These are phyloP conservation scores for Apiotrichum brassicae DNA, from an alignment of 1,284 basidiomycete genomes.

Conservation along the genomic window DNA sequence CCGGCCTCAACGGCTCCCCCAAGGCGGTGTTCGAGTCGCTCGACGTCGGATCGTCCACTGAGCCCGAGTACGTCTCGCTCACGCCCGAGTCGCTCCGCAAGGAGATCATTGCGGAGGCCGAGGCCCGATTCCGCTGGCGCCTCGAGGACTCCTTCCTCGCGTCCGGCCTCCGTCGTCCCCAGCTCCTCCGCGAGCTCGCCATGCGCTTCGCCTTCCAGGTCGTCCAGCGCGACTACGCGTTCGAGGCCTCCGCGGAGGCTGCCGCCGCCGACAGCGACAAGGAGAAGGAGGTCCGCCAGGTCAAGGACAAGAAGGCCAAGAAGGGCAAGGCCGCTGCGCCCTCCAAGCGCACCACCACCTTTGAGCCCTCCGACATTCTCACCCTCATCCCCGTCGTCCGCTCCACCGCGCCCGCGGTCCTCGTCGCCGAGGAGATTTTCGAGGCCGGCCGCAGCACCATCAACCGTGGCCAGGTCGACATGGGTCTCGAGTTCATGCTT, in stretches of 20 bases:
- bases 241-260: constrained; percentile 30
- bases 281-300: constrained; percentile 26
- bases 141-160: constrained; percentile 46
- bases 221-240: constrained; percentile 50
- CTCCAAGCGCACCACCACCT: constrained; percentile 38
- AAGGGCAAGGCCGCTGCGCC: constrained; percentile 28
- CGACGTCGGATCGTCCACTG: constrained; percentile 26
- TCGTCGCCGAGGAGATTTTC: constrained; percentile 54
- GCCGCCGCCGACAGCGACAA: constrained; percentile 19
- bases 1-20: constrained; percentile 46
- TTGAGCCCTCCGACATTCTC: constrained; percentile 52
- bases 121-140: constrained; percentile 51
- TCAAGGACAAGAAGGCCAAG: constrained; percentile 39
- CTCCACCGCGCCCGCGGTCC: constrained; percentile 49
- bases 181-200: constrained; percentile 53
- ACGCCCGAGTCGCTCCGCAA: constrained; percentile 49
- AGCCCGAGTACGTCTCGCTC: constrained; percentile 49
- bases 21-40: constrained; percentile 43
- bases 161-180: constrained; percentile 43
- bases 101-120: constrained; percentile 47
- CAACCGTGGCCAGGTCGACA: constrained; percentile 50
- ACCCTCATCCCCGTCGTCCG: constrained; percentile 53
- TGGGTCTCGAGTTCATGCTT: constrained; percentile 53
- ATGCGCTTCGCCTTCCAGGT: constrained; percentile 54
- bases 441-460: constrained; percentile 52